Evolutionary conservation across 768 basidiomycete genomes (phyloP).

Genomic region (Pisolithus tinctorius): DNA sequence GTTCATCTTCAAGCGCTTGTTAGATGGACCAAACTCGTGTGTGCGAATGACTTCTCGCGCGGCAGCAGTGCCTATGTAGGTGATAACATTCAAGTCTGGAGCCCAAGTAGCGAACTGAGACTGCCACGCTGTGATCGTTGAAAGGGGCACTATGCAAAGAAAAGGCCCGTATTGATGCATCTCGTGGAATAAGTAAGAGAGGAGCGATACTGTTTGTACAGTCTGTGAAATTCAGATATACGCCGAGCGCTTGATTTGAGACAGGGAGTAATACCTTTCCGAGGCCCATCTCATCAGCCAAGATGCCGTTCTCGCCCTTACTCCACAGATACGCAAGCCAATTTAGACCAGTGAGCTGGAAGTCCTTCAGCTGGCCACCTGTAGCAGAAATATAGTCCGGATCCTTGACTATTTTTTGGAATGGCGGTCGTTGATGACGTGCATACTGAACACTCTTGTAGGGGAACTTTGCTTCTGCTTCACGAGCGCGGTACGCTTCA

Average conservation of each 20-base stretch:
- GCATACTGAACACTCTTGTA: conserved; percentile 72
- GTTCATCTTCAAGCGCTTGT: conserved; percentile 93
- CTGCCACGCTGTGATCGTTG: conserved; percentile 98
- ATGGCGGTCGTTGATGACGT: conserved; percentile 63
- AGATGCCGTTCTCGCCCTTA: conserved; percentile 90
- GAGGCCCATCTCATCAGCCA: conserved; percentile 99
- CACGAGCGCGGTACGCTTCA: conserved; percentile 69
- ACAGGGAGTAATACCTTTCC: conserved; percentile 59
- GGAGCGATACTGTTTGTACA: conserved; percentile 92
- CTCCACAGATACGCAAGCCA: conserved; percentile 98
- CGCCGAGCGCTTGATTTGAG: conserved; percentile 1
- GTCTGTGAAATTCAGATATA: conserved; percentile 43
- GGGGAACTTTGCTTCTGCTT: conserved; percentile 75
- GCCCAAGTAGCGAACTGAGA: conserved; percentile 92
- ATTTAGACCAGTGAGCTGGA: conserved; percentile 95
- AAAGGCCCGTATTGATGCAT: conserved; percentile 93
- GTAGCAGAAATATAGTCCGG: conserved; percentile 76
- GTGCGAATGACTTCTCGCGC: conserved; percentile 88
- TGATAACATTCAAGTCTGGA: conserved; percentile 93
- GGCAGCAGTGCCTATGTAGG: conserved; percentile 85
- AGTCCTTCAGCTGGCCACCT: conserved; percentile 90
- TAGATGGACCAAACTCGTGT: conserved; percentile 86
- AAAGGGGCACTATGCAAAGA: conserved; percentile 95
- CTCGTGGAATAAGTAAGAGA: conserved; percentile 92
- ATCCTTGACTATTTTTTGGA: conserved; percentile 79